These are phyloP conservation scores for Podospora australis DNA, from an alignment of 495 filamentous ascomycete genomes.

Conservation along the genomic window DNA sequence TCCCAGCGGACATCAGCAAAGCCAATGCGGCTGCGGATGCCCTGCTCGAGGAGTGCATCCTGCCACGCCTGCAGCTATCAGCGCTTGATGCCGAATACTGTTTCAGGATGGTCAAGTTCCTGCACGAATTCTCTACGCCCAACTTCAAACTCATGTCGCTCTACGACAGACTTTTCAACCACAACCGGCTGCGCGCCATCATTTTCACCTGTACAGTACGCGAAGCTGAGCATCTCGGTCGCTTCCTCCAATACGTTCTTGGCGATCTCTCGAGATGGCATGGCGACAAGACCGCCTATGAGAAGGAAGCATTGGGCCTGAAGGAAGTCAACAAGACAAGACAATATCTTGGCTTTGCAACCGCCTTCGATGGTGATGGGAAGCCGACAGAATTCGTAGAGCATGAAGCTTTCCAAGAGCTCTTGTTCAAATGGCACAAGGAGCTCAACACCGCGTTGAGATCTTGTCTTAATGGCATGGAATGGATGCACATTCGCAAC, in stretches of 20 bases:
- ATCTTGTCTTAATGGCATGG: slow-evolving; percentile 65
- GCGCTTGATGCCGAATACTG: slow-evolving; percentile 80
- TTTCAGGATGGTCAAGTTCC: slow-evolving; percentile 74
- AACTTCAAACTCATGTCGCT: slow-evolving; percentile 84
- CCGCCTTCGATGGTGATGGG: slow-evolving; percentile 55
- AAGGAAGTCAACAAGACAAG: slow-evolving; percentile 30
- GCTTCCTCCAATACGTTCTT: slow-evolving; percentile 76
- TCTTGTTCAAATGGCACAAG: slow-evolving; percentile 87
- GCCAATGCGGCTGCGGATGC: slow-evolving; percentile 62
- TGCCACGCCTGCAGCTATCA: slow-evolving; percentile 79
- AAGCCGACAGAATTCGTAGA: slow-evolving; percentile 62
- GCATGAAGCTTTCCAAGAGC: slow-evolving; percentile 76
- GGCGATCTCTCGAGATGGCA: slow-evolving; percentile 80
- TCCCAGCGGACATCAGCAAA: slow-evolving; percentile 54
- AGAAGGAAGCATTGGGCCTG: slow-evolving; percentile 62
- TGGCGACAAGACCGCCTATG: slow-evolving; percentile 63
- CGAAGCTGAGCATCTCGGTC: slow-evolving; percentile 85
- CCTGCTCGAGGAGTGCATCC: slow-evolving; percentile 81
- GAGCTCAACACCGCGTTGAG: slow-evolving; percentile 68
- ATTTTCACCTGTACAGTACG: slow-evolving; percentile 83
- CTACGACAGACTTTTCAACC: slow-evolving; percentile 75
- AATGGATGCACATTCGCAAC: slow-evolving; percentile 98
- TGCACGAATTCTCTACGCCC: slow-evolving; percentile 73
- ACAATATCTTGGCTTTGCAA: slow-evolving; percentile 49
- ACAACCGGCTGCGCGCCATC: slow-evolving; percentile 67